Evolutionary conservation across 345 rosid genomes (phyloP), one percentile per base, ranked within the genome.

Genomic region (Lagerstroemia speciosa): DNA sequence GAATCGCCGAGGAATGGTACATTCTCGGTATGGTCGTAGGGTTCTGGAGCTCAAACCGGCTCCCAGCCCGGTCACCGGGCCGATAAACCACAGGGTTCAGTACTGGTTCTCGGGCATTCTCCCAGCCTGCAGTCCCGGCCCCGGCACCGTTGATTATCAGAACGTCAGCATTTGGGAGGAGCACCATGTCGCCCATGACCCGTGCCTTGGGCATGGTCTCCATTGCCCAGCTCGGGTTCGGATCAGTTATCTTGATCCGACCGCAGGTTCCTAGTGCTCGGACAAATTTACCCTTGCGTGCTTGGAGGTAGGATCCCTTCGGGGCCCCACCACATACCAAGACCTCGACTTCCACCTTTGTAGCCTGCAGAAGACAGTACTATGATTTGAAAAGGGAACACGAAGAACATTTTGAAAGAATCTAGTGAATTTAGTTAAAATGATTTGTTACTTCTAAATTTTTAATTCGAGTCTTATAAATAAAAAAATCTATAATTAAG

Each of bases 271-370:
- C 75, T 58, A 92, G 73, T 3, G 95, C 97, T 67, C 36, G 67
- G 0, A 87, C 69, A 64, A 92, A 92, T 0, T 60, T 77, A 0
- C 74, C 78, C 10, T 55, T 74, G 1, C 0, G 0, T 0, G 84
- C 91, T 37, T 67, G 62, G 22, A 4, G 1, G 72, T 10, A 86
- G 8, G 97, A 78, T 5, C 97, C 92, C 53, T 69, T 83, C 1
- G 95, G 89, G 15, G 93, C 93, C 29, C 98, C 98, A 2, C 98
- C 98, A 38, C 97, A 93, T 17, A 90, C 82, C 71, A 88, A 43
- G 34, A 89, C 89, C 61, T 89, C 92, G 17, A 22, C 45, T n/a
- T 64, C 46, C 17, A 40, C 30, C 29, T 55, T 26, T 26, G 30
- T 7, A 30, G 30, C 30, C 61, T 55, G 26, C 31, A 48, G 15